Percentiles rank a stretch among this genome's conserved stretches.
Conservation (phyloP, 1,284 basidiomycete species). For the Trametes sp. region DNA sequence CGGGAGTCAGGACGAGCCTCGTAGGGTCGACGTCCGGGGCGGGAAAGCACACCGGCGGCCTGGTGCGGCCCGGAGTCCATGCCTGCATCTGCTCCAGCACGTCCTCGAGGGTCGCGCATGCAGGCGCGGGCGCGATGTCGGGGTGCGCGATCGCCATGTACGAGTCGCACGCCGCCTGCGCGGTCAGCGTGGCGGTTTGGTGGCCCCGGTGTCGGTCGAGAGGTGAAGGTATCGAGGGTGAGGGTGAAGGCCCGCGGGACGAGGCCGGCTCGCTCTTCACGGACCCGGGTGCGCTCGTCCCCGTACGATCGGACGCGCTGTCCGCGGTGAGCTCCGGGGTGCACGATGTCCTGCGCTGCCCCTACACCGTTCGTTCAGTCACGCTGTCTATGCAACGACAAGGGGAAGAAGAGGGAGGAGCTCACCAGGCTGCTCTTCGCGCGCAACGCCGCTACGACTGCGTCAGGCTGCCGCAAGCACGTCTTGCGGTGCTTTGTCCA, state of each 20-base stretch:
- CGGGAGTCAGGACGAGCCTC: slow-evolving; percentile 2
- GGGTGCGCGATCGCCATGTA: slow-evolving; percentile 36
- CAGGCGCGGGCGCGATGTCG: slow-evolving; percentile 17
- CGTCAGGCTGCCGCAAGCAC: slow-evolving; percentile 50
- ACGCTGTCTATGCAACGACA: neutral
- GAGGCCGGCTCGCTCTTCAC: slow-evolving; percentile 15
- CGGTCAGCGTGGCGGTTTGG: neutral
- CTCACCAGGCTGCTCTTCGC: slow-evolving; percentile 29
- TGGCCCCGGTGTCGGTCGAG: neutral
- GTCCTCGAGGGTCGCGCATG: slow-evolving; percentile 24
- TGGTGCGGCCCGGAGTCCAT: slow-evolving; percentile 36
- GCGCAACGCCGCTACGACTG: slow-evolving; percentile 32
- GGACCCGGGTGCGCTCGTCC: slow-evolving; percentile 2
- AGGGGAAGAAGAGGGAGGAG: neutral
- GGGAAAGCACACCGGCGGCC: slow-evolving; percentile 31
- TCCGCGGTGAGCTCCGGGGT: slow-evolving; percentile 15
- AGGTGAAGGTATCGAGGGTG: neutral
- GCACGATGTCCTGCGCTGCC: slow-evolving; percentile 1
- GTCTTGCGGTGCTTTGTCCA: slow-evolving; percentile 69
- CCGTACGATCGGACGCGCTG: slow-evolving; percentile 11
- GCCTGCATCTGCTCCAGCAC: slow-evolving; percentile 32
- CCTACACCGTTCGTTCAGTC: neutral
- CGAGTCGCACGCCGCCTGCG: slow-evolving; percentile 25
- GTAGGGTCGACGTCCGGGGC: neutral
- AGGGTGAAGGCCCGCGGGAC: slow-evolving; percentile 6